A percentile compares a stretch with the other conserved stretches of the same genome.
Evolutionary conservation across 129 eudicot species (phyloP).

Genomic region (Flaveria brownii): DNA sequence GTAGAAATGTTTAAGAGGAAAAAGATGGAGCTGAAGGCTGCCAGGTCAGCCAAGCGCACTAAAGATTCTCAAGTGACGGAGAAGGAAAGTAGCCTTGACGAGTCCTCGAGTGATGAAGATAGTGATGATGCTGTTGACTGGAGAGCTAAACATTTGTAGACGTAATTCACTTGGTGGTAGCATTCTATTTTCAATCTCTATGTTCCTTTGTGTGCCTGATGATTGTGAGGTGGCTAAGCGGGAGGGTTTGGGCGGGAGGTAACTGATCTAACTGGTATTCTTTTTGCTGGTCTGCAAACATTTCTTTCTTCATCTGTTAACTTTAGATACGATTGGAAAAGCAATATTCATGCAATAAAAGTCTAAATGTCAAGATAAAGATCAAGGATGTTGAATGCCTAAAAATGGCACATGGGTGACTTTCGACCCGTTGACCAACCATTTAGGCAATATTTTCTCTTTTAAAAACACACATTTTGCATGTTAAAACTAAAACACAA

Average conservation of each 20-base stretch:
- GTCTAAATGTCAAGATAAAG: not conserved
- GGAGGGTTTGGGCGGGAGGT: not conserved
- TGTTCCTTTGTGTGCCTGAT: not conserved
- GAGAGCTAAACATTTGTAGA: constrained; percentile 89
- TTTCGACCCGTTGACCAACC: not conserved
- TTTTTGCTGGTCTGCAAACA: not conserved
- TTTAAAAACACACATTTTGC: not conserved
- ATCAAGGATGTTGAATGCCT: not conserved
- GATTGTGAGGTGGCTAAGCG: not conserved
- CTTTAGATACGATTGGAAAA: not conserved
- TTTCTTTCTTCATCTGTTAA: not conserved
- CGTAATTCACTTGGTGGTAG: constrained; percentile 5
- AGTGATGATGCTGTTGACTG: constrained; percentile 81
- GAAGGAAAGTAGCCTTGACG: constrained; percentile 51
- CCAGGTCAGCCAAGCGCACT: constrained; percentile 40
- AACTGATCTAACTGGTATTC: not conserved
- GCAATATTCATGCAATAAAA: not conserved
- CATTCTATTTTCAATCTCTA: not conserved
- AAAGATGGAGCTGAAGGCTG: constrained; percentile 70
- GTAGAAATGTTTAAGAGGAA: constrained; percentile 75
- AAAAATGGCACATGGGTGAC: not conserved
- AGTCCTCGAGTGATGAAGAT: constrained; percentile 79
- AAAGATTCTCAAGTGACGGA: constrained; percentile 36
- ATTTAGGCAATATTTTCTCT: not conserved
- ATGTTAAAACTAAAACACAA: not conserved